Conservation (phyloP, 768 basidiomycete genomes). For the Hypholoma sublateritium region DNA sequence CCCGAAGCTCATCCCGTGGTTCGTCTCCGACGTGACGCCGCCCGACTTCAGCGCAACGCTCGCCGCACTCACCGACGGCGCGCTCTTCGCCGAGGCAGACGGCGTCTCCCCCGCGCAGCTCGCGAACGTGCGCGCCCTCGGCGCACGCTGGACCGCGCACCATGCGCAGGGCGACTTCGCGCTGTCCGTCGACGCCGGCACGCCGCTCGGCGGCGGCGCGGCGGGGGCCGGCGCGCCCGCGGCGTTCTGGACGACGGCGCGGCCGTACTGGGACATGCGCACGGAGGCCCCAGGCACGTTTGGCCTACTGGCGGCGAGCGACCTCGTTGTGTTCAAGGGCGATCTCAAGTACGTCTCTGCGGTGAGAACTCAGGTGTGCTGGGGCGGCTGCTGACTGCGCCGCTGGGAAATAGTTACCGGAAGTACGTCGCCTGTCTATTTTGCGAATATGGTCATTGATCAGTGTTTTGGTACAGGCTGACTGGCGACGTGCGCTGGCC, state of each 20-base stretch:
- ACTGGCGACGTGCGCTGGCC: conserved; percentile 91
- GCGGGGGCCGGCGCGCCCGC: conserved; percentile 25
- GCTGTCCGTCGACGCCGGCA: conserved; percentile 65
- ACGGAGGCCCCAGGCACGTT: conserved; percentile 51
- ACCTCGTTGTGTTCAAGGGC: conserved; percentile 86
- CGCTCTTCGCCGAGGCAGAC: conserved; percentile 52
- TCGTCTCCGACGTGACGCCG: conserved; percentile 93
- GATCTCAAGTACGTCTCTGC: conserved; percentile 5
- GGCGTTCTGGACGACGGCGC: conserved; percentile 73
- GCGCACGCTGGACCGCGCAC: conserved; percentile 70
- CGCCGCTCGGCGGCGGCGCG: conserved; percentile 45
- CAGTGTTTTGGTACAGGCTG: conserved; percentile 53
- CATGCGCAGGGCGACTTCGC: conserved; percentile 69
- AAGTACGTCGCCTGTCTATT: conserved; percentile 56
- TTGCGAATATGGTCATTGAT: conserved; percentile 59
- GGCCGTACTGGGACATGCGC: conserved; percentile 77
- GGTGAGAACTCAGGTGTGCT: not conserved
- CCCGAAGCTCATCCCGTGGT: conserved; percentile 96
- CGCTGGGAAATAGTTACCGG: conserved; percentile 66
- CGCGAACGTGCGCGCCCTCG: conserved; percentile 57
- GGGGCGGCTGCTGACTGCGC: not conserved
- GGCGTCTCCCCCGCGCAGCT: conserved; percentile 7
- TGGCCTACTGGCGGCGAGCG: conserved; percentile 48
- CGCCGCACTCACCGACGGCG: conserved; percentile 52
- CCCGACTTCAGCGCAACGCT: conserved; percentile 73